Evolutionary conservation across 352 stramenopile genomes (phyloP), one percentile per base, ranked within the genome.

Genomic region (Globisporangium mamillatum): DNA sequence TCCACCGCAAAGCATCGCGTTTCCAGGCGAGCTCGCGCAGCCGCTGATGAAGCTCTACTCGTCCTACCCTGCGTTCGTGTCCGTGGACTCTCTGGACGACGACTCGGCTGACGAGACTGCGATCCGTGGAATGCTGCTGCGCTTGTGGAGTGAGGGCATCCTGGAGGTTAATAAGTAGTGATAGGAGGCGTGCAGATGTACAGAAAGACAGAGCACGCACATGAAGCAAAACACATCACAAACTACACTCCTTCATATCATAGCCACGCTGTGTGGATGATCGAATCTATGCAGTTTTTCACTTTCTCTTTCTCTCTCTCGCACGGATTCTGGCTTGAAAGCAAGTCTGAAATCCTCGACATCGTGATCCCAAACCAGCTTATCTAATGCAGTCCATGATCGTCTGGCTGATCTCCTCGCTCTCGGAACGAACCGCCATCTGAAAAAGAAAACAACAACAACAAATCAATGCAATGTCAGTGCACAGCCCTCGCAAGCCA

Each of bases 381-480:
- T 92, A 95, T 82, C 88, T 83, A 80, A 99, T 99, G 82, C 97
- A 99, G 71, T 99, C 96, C 71, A 98, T 94, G 48, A 99, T 97
- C 73, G 97, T 98, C 73, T 97, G 87, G 68, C 93, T 98, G 38
- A 99, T 89, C 73, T 96, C 82, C 50, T 94, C 86, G 71, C 94
- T 89, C 72, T 99, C 93, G 72, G 93, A 98, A 71, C 97, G 86
- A 27, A 99, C 96, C 20, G 95, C 97, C 85, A 99, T 99, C 89
- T 99, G 44, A 22, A 16, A 16, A 52, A 22, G 64, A 55, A 22
- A 55, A 55, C n/a, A 55, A 29, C 20, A 54, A 18, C 48, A 55
- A 27, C 48, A 55, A 55, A 50, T 10, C 16, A 50, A 22, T 50
- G 16, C 36, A 44, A 44, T 50, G 44, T 52, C 44, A 52, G 18